Conservation (phyloP, 2,329 filamentous ascomycete genomes). For the Periconia sp. region DNA sequence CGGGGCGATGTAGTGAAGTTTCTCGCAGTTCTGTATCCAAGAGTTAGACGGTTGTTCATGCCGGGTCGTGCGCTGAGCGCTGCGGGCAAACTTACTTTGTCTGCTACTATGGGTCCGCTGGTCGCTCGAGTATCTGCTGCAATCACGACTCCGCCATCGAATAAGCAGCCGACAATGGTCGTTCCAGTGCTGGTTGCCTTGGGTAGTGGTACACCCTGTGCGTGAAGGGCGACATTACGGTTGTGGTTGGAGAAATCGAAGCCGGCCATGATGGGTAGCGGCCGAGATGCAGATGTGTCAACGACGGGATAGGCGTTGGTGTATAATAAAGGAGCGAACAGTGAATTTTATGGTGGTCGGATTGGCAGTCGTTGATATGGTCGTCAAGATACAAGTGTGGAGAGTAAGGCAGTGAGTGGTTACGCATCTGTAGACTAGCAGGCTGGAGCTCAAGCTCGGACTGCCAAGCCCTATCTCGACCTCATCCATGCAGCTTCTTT, state of each 20-base stretch:
- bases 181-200: conserved; percentile 99
- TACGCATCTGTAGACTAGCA: conserved; percentile 21
- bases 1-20: conserved; percentile 97
- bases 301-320: background rate
- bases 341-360: background rate
- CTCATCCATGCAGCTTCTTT: background rate
- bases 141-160: conserved; percentile 95
- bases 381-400: background rate
- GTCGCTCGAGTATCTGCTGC: conserved; percentile 98
- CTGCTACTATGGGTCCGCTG: conserved; percentile 95
- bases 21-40: conserved; percentile 82
- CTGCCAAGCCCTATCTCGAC: conserved; percentile 7
- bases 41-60: conserved; percentile 10
- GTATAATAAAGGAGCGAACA: background rate
- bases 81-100: conserved; percentile 66
- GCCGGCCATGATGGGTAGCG: conserved; percentile 67
- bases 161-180: conserved; percentile 97
- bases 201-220: conserved; percentile 88
- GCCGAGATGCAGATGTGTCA: background rate
- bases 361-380: background rate
- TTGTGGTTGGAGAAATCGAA: conserved; percentile 97
- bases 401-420: conserved; percentile 11
- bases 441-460: conserved; percentile 24
- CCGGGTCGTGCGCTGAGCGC: background rate
- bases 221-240: conserved; percentile 94